phyloP scores from a whole-genome alignment of 139 green algal genomes.

The Mychonastes homosphaera region DNA sequence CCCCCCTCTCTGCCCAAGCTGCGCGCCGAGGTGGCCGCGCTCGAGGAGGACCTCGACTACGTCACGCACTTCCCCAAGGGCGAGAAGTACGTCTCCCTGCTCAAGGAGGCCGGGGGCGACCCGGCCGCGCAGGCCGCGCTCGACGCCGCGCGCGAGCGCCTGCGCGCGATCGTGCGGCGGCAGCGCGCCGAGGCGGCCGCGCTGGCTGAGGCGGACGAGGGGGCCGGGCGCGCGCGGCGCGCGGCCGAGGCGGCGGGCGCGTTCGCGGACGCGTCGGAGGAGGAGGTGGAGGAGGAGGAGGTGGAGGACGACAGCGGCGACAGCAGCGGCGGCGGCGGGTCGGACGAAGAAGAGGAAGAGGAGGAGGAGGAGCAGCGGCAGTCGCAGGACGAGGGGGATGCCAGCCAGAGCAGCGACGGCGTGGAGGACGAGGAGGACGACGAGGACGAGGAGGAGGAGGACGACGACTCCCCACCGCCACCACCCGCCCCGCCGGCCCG shows the following conservation, averaged over 20 bases:
- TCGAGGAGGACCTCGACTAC: conserved; percentile 63
- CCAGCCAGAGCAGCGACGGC: neutral
- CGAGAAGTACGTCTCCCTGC: conserved; percentile 75
- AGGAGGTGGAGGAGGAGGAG: conserved; percentile 3
- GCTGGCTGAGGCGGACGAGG: conserved; percentile 67
- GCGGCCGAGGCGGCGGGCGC: neutral
- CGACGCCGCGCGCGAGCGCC: conserved; percentile 36
- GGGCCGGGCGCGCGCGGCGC: conserved; percentile 13
- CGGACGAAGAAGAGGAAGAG: conserved; percentile 2
- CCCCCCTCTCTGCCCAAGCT: no score
- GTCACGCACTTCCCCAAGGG: conserved; percentile 73
- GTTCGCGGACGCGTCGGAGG: neutral
- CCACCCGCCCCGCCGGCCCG: no score
- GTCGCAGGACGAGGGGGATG: neutral
- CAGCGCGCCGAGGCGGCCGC: conserved; percentile 40
- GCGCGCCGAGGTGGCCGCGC: conserved; percentile 18
- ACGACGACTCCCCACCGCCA: no score
- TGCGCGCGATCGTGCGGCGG: conserved; percentile 34
- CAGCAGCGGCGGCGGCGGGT: neutral
- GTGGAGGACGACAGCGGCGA: neutral
- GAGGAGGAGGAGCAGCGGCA: neutral
- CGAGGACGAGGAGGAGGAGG: neutral
- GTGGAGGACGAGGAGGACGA: neutral
- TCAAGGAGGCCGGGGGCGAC: conserved; percentile 34
- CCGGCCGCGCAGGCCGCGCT: conserved; percentile 42